Evolutionary conservation across 345 rosid species (phyloP), one percentile per base, ranked within the genome.

Genomic region (Tarenaya hassleriana): DNA sequence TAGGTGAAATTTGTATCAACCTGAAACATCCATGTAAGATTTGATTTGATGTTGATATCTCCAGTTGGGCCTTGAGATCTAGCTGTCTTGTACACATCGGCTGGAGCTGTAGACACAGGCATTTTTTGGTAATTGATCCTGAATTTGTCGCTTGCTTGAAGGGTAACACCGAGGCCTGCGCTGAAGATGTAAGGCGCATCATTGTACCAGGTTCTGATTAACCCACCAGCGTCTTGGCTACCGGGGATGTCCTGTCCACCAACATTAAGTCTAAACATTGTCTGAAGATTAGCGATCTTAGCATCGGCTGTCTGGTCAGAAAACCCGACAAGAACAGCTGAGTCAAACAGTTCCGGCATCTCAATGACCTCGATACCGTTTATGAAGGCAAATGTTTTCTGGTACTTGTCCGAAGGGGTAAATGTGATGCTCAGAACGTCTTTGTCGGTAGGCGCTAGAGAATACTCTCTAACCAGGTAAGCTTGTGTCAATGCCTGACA

Each of bases 1-100:
- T 88, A 88, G 0, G 77, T 76, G 69, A 83, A 92, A 34, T 76
- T 80, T 4, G 77, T 68, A 61, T 92, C 94, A 38, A 75, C 84
- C 39, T 72, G 73, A 56, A 88, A 83, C 47, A 66, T 13, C 97
- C 97, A 85, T 40, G 95, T 83, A 29, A 83, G 66, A 34, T 92
- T 88, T 40, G 59, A 81, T 21, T 67, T 69, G 16, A 64, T 1
- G 51, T 83, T 85, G 39, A 78, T 1, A 0, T 69, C 14, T 19
- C 55, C 31, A 1, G 45, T 42, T 8, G 52, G 56, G 3, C 97
- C 91, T 74, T 81, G 83, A 20, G 71, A 45, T 54, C 97, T 69
- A 52, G 80, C 76, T 8, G 87, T 77, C 39, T 41, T 58, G 59
- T 85, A 88, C 33, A 88, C 79, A 56, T 76, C 78, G 6, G 44